phyloP scores from a whole-genome alignment of 441 rosid genomes.

The Erodium moschatum region DNA sequence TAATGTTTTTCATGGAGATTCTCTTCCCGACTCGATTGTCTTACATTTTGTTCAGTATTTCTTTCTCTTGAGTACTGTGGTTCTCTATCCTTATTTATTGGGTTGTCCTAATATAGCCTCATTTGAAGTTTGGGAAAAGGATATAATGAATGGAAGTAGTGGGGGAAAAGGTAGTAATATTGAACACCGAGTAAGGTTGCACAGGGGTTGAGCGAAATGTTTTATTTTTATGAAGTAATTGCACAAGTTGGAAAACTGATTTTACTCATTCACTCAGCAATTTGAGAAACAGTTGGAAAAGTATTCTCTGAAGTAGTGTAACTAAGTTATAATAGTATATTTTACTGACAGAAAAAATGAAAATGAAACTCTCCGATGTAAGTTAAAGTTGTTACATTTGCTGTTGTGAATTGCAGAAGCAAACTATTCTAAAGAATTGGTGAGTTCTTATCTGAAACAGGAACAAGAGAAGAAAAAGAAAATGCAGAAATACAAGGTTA shows the following conservation, averaged over 20 bases:
- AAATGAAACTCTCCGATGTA: background rate
- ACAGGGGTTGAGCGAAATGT: no score
- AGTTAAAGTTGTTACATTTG: conserved; percentile 1
- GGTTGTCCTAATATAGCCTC: background rate
- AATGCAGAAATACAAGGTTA: conserved; percentile 59
- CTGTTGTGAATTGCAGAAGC: conserved; percentile 28
- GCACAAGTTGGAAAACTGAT: no score
- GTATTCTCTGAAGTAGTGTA: no score
- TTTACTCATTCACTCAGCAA: no score
- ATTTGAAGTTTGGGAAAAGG: no score
- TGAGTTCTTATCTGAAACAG: conserved; percentile 49
- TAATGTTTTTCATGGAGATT: conserved; percentile 1
- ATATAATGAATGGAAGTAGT: no score
- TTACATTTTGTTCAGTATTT: background rate
- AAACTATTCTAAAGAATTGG: conserved; percentile 35
- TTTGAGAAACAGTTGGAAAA: no score
- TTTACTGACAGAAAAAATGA: background rate
- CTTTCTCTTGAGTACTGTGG: background rate
- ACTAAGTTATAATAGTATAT: background rate
- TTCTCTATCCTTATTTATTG: background rate
- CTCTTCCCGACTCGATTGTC: background rate
- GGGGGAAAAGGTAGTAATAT: no score
- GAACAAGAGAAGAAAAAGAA: conserved; percentile 51
- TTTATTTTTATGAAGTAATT: no score
- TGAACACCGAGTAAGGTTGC: no score